A percentile compares a stretch with the other conserved stretches of the same genome.
Evolutionary conservation across 768 basidiomycete species (phyloP).

Genomic region (Amanita exitialis): DNA sequence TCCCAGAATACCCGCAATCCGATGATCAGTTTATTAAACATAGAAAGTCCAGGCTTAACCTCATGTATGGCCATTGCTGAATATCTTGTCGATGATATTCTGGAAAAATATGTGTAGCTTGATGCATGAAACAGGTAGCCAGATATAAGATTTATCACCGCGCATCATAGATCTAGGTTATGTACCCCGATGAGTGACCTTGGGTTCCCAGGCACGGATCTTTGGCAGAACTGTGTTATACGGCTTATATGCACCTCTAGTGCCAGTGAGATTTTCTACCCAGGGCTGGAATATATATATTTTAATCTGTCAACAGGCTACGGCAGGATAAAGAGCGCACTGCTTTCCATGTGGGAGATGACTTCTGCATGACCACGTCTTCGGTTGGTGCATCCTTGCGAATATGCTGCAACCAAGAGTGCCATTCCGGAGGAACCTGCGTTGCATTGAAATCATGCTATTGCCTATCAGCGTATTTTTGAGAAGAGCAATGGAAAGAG

Average conservation of each 20-base stretch:
- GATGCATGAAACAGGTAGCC: neutral
- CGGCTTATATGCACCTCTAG: conserved; percentile 78
- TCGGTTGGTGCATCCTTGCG: conserved; percentile 71
- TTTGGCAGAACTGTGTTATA: conserved; percentile 87
- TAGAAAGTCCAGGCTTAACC: conserved; percentile 91
- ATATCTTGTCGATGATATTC: conserved; percentile 56
- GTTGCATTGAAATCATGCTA: conserved; percentile 85
- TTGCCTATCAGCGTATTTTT: conserved; percentile 2
- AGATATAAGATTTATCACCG: neutral
- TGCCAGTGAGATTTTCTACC: conserved; percentile 87
- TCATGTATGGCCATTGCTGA: conserved; percentile 82
- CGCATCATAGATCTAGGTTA: neutral
- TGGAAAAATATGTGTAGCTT: conserved; percentile 13
- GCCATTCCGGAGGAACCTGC: conserved; percentile 95
- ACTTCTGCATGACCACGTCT: conserved; percentile 60
- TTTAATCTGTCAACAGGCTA: conserved; percentile 6
- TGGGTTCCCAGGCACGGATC: conserved; percentile 77
- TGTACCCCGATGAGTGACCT: conserved; percentile 38
- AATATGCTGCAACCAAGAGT: conserved; percentile 90
- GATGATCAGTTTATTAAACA: conserved; percentile 82
- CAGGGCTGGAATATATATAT: conserved; percentile 43
- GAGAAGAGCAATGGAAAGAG: neutral
- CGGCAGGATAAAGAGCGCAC: conserved; percentile 34
- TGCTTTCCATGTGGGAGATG: conserved; percentile 73
- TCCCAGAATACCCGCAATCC: conserved; percentile 22